A percentile compares a stretch with the other conserved stretches of the same genome.
These are phyloP conservation scores for Neocatenulostroma microsporum DNA, from an alignment of 2,329 filamentous ascomycete species.

Conservation along the genomic window DNA sequence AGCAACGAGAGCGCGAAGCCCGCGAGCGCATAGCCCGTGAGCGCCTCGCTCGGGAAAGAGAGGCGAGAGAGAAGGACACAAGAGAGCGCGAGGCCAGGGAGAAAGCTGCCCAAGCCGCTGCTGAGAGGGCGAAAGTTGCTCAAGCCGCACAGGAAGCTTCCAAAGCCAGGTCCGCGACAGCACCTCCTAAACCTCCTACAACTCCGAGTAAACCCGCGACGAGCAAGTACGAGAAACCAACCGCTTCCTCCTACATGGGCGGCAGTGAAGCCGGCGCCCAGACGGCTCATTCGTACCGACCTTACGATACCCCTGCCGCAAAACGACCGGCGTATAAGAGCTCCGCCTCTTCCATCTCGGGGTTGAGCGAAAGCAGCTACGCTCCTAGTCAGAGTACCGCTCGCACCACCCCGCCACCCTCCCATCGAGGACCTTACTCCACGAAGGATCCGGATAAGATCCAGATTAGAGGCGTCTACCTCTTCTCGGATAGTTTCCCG, in stretches of 20 bases:
- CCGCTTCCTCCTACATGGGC: slow-evolving; percentile 52
- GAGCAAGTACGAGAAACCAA: slow-evolving; percentile 39
- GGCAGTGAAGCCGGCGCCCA: slow-evolving; percentile 52
- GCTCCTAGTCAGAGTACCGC: slow-evolving; percentile 76
- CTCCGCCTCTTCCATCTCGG: slow-evolving; percentile 31
- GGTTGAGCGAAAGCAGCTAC: slow-evolving; percentile 79
- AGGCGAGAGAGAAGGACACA: slow-evolving; percentile 34
- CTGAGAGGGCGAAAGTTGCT: slow-evolving; percentile 33
- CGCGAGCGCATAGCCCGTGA: slow-evolving; percentile 39
- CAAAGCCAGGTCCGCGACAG: slow-evolving; percentile 41
- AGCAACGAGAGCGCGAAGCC: slow-evolving; percentile 42
- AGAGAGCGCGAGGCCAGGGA: slow-evolving; percentile 30
- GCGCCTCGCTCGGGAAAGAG: slow-evolving; percentile 29
- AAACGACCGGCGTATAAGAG: slow-evolving; percentile 40
- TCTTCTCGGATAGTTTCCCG: slow-evolving; percentile 82
- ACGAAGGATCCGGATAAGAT: slow-evolving; percentile 95
- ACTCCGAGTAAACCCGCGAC: slow-evolving; percentile 13
- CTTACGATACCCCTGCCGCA: slow-evolving; percentile 31
- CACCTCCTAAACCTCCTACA: background rate
- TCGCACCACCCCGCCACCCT: slow-evolving; percentile 74
- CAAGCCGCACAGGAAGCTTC: slow-evolving; percentile 29
- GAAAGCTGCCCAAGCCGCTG: slow-evolving; percentile 25
- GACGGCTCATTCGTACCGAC: slow-evolving; percentile 21
- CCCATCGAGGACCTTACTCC: slow-evolving; percentile 67
- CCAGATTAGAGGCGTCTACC: slow-evolving; percentile 84